A percentile compares a stretch with the other conserved stretches of the same genome.
Evolutionary conservation across 2,329 filamentous ascomycete species (phyloP).

Genomic region (Paracoccidioides brasiliensis): DNA sequence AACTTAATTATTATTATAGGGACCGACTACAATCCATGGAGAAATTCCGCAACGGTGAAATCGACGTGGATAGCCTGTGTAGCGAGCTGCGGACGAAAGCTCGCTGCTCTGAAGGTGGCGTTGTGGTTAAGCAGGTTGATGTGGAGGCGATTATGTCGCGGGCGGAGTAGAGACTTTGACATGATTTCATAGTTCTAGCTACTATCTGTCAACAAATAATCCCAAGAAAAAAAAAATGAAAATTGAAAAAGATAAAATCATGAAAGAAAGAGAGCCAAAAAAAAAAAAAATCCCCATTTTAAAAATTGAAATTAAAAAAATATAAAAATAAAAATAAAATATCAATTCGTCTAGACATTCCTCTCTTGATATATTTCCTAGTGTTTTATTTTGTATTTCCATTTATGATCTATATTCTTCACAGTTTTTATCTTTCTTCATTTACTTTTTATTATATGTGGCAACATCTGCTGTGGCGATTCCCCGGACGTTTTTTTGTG

Average conservation of each 20-base stretch:
- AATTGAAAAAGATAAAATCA: not conserved
- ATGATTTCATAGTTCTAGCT: not conserved
- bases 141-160: constrained; percentile 63
- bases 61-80: constrained; percentile 87
- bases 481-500: no score
- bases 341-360: no score
- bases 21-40: constrained; percentile 78
- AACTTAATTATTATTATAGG: constrained; percentile 39
- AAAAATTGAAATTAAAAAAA: no score
- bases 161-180: constrained; percentile 15
- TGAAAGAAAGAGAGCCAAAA: not conserved
- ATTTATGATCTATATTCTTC: no score
- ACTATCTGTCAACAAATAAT: no score
- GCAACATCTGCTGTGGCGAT: no score
- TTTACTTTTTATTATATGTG: no score
- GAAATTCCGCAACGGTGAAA: constrained; percentile 77
- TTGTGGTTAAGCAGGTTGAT: constrained; percentile 77
- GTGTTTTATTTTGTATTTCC: no score
- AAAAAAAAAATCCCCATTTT: not conserved
- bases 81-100: constrained; percentile 90
- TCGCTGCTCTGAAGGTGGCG: constrained; percentile 77
- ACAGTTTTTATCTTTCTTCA: no score
- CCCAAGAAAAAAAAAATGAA: not conserved
- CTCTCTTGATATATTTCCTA: no score
- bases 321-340: not conserved